These are phyloP conservation scores for Poterioochromonas sp. DNA, from an alignment of 352 stramenopile genomes.

Conservation along the genomic window DNA sequence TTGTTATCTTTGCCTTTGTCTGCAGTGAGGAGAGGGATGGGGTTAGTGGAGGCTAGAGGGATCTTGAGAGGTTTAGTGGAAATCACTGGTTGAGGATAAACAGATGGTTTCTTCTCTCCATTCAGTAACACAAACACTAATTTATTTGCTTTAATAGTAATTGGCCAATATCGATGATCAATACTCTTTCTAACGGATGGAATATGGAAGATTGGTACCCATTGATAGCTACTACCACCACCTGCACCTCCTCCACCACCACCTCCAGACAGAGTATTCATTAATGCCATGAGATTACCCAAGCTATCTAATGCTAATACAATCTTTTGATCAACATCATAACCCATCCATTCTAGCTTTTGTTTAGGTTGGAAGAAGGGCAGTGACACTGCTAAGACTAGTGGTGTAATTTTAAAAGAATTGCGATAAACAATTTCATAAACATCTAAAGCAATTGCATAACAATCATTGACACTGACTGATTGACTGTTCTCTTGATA, in stretches of 20 bases:
- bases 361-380: neutral
- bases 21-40: neutral
- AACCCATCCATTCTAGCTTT: neutral
- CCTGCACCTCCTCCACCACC: too few relatives aligned
- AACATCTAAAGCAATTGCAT: neutral
- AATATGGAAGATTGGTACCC: constrained; percentile 23
- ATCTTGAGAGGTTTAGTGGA: neutral
- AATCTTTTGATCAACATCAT: neutral
- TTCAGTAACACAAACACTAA: constrained; percentile 17
- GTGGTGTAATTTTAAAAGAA: neutral
- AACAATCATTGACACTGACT: neutral
- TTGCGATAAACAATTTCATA: neutral
- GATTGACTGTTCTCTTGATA: neutral
- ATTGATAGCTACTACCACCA: neutral
- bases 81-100: constrained; percentile 16
- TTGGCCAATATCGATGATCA: constrained; percentile 22
- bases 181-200: neutral
- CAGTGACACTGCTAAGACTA: neutral
- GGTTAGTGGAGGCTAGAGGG: neutral
- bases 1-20: neutral
- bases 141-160: neutral
- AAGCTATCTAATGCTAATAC: neutral
- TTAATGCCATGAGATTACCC: neutral
- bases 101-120: neutral
- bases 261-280: neutral